Evolutionary conservation across 2,329 filamentous ascomycete genomes (phyloP).

Genomic region (Sporothrix euskadiensis): DNA sequence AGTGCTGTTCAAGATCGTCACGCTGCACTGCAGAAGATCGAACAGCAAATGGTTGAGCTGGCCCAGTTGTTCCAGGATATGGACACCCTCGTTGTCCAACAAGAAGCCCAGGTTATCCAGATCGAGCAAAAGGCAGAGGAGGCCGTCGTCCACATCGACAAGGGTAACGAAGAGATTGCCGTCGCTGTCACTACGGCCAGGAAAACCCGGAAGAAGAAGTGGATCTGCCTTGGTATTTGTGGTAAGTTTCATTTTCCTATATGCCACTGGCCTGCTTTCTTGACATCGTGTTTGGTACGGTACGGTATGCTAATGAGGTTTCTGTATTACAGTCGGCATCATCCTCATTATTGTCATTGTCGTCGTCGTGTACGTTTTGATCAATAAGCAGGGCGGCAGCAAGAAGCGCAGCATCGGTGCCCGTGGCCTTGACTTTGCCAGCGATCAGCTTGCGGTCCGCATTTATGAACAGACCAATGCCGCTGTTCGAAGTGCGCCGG

Average conservation of each 20-base stretch:
- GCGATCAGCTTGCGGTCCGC: constrained; percentile 31
- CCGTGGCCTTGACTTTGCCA: constrained; percentile 34
- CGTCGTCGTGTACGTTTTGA: constrained; percentile 53
- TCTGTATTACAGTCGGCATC: constrained; percentile 47
- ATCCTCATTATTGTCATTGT: constrained; percentile 54
- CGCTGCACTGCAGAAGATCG: constrained; percentile 86
- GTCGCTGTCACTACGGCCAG: constrained; percentile 80
- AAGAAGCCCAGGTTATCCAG: constrained; percentile 74
- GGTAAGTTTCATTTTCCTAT: constrained; percentile 46
- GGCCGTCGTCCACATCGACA: constrained; percentile 77
- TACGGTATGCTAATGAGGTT: constrained; percentile 23
- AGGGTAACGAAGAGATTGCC: constrained; percentile 80
- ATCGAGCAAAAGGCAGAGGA: constrained; percentile 89
- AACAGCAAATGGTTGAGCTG: constrained; percentile 84
- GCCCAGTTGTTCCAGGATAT: constrained; percentile 87
- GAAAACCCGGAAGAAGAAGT: constrained; percentile 88
- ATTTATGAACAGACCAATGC: constrained; percentile 35
- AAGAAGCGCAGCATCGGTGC: constrained; percentile 37
- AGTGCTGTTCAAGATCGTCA: constrained; percentile 81
- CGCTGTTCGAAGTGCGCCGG: constrained; percentile 28
- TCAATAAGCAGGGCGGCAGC: constrained; percentile 41
- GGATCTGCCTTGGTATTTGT: constrained; percentile 82
- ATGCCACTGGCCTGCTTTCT: neutral
- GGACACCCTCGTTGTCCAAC: constrained; percentile 80
- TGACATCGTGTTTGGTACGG: constrained; percentile 22